Evolutionary conservation across 257 asterid genomes (phyloP), one percentile per base, ranked within the genome.

Genomic region (Rauvolfia tetraphylla): DNA sequence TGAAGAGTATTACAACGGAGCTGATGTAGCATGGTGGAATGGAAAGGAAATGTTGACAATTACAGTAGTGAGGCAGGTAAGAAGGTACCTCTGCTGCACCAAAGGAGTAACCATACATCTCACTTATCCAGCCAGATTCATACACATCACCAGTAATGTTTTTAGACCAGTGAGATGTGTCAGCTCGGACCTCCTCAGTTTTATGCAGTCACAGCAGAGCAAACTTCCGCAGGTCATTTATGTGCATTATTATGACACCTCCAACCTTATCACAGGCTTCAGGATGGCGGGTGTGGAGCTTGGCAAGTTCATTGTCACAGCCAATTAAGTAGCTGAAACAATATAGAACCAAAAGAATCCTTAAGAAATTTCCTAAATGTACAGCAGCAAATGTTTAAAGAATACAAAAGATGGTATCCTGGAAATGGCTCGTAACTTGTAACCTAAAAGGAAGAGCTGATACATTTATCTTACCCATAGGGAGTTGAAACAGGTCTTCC

Each of bases 91-190:
- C 99, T 29, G 99, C 93, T 51, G 98, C 99, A 81, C 91, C 99
- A 74, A 95, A 95, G 62, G 97, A 89, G 90, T 95, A 95, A 71
- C 99, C 99, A 80, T 95, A 95, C 99, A 95, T 95, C 88, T 95
- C 97, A 75, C 98, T 95, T 67, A 95, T 93, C 99, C 98, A 95
- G 75, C 98, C 99, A 65, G 98, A 82, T 85, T 95, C 98, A 48
- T 95, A 95, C 62, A 93, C 79, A 79, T 95, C 99, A 53, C 99
- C 99, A 0, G 98, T 95, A 29, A 93, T 80, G 83, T 90, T 84
- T 82, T 81, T 90, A 46, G 99, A 86, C 96, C 96, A 95, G 77
- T 90, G 99, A 82, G 90, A 88, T 83, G 82, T 83, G 79, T 95
- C 98, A 6, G 92, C 93, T 79, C 97, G 89, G 41, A 95, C 97